A percentile compares a stretch with the other conserved stretches of the same genome.
Conservation (phyloP, 306 rosid species). For the Vigna radiata region DNA sequence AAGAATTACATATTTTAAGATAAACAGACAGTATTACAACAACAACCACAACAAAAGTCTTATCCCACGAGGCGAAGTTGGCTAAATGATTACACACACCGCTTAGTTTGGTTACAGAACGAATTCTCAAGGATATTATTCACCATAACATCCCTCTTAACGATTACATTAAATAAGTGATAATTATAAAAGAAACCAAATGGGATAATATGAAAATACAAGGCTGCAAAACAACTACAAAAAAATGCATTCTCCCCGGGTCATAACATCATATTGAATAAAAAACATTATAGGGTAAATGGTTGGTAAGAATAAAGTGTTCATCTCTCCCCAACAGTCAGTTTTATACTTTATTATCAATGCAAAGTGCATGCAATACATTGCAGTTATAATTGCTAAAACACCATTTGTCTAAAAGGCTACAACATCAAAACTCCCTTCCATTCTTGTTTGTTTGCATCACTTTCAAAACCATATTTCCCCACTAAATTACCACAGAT, state of each 20-base stretch:
- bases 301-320: conserved; percentile 17
- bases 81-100: too few species aligned
- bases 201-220: not conserved
- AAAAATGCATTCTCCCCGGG: not conserved
- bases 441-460: not conserved
- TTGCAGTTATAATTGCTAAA: not conserved
- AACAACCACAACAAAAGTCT: not conserved
- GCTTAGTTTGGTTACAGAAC: not conserved
- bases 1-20: conserved; percentile 3
- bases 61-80: not conserved
- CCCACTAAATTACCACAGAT: not conserved
- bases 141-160: not conserved
- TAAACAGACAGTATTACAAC: not conserved
- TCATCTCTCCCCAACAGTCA: conserved; percentile 14
- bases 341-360: not conserved
- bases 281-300: not conserved
- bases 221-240: conserved; percentile 10
- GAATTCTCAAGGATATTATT: not conserved
- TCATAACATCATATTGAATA: conserved; percentile 10
- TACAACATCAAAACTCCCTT: conserved; percentile 1
- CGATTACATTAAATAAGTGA: conserved; percentile 6
- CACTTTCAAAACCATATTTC: not conserved
- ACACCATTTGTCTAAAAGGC: not conserved
- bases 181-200: conserved; percentile 8
- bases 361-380: not conserved